Evolutionary conservation across 108 stramenopile species (phyloP).

Genomic region (Aureococcus anophagefferens): DNA sequence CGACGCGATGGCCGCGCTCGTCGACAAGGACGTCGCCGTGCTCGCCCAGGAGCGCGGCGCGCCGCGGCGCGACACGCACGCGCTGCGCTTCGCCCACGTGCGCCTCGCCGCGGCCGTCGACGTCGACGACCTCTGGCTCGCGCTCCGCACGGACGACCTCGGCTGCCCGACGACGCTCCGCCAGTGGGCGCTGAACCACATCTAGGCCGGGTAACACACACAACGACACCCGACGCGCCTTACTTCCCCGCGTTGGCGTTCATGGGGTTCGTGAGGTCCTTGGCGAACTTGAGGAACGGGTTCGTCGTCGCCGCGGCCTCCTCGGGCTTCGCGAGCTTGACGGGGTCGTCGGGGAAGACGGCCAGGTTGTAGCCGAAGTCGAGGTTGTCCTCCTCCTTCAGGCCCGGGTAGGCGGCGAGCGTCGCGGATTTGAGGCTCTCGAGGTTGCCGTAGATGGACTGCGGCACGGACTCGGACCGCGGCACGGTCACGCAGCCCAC

Average conservation of each 20-base stretch:
- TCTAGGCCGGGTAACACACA: too few relatives aligned
- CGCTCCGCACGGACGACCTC: neutral
- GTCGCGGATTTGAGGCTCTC: neutral
- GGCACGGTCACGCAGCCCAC: neutral
- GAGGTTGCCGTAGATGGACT: neutral
- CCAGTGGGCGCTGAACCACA: neutral
- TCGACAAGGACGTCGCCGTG: neutral
- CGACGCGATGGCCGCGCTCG: neutral
- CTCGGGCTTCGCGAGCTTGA: neutral
- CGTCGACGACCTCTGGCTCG: neutral
- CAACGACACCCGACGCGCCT: too few relatives aligned
- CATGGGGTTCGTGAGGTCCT: neutral
- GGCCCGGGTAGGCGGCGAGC: neutral
- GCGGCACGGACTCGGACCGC: neutral
- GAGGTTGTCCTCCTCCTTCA: neutral
- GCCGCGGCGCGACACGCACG: neutral
- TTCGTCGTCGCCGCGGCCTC: neutral
- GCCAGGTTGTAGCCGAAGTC: neutral
- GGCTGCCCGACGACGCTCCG: neutral
- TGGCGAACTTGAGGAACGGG: neutral
- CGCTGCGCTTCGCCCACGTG: neutral
- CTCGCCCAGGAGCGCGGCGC: neutral
- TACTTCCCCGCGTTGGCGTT: neutral
- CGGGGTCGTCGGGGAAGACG: neutral
- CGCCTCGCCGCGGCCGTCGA: neutral